Conservation (phyloP, 176 grass and related monocot genomes). For the Lolium perenne region DNA sequence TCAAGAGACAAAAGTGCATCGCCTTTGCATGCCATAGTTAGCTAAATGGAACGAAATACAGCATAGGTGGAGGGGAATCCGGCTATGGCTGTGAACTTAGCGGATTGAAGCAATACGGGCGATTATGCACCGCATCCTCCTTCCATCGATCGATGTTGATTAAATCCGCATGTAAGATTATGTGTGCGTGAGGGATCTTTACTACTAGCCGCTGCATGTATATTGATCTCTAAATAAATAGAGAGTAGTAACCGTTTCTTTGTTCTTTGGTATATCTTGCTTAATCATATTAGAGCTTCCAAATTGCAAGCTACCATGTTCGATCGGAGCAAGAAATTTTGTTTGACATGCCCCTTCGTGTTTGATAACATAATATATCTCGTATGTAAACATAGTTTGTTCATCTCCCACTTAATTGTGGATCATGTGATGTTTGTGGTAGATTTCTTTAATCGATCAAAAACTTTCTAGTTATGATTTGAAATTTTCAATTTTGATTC, state of each 20-base stretch:
- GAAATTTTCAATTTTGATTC: no score
- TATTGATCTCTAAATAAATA: conserved; percentile 21
- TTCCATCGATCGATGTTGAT: neutral
- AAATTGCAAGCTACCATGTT: no score
- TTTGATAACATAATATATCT: no score
- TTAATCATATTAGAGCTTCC: neutral
- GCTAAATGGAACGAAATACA: neutral
- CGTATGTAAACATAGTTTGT: no score
- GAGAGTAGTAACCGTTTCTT: neutral
- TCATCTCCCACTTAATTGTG: no score
- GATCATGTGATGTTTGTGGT: no score
- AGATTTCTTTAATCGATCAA: no score
- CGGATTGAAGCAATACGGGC: neutral
- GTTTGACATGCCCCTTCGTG: no score
- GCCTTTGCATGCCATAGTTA: conserved; percentile 16
- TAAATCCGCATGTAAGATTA: conserved; percentile 20
- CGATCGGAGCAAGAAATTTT: no score
- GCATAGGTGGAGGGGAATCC: neutral
- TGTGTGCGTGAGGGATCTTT: neutral
- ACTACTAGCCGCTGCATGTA: neutral
- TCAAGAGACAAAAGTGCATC: neutral
- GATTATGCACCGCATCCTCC: neutral
- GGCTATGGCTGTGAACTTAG: conserved; percentile 21
- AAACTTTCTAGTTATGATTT: no score
- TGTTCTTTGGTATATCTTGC: neutral